Percentiles rank a stretch among this genome's conserved stretches.
Conservation (phyloP, 768 basidiomycete species). For the Strobilomyces confusus region DNA sequence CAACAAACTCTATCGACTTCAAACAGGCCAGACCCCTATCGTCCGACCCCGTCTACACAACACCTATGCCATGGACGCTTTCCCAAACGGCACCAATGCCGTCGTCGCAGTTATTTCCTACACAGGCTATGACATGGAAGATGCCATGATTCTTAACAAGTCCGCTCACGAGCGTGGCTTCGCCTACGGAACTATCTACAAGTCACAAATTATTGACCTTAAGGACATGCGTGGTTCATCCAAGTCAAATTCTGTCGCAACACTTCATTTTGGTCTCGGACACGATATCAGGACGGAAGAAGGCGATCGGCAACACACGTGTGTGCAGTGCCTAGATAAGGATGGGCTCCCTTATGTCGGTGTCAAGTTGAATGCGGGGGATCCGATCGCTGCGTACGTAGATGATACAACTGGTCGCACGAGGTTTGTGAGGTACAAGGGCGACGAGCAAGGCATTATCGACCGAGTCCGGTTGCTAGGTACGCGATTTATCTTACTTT, state of each 20-base stretch:
- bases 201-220: slow-evolving; percentile 87
- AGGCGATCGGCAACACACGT: slow-evolving; percentile 42
- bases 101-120: slow-evolving; percentile 99
- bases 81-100: slow-evolving; percentile 97
- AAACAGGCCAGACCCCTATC: slow-evolving; percentile 91
- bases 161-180: slow-evolving; percentile 98
- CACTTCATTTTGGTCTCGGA: slow-evolving; percentile 88
- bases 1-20: slow-evolving; percentile 96
- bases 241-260: slow-evolving; percentile 52
- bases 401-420: slow-evolving; percentile 84
- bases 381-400: slow-evolving; percentile 80
- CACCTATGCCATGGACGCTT: slow-evolving; percentile 96
- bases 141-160: slow-evolving; percentile 99
- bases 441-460: slow-evolving; percentile 86
- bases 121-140: slow-evolving; percentile 99
- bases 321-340: slow-evolving; percentile 54
- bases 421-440: slow-evolving; percentile 90
- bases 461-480: slow-evolving; percentile 91
- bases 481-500: slow-evolving; percentile 29
- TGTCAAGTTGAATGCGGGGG: slow-evolving; percentile 61
- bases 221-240: slow-evolving; percentile 70
- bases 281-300: slow-evolving; percentile 60
- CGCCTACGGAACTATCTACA: slow-evolving; percentile 94
- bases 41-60: slow-evolving; percentile 91
- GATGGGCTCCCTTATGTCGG: slow-evolving; percentile 90